Conservation (phyloP, 1,139 yeast genomes). For the Taphrina pruni region DNA sequence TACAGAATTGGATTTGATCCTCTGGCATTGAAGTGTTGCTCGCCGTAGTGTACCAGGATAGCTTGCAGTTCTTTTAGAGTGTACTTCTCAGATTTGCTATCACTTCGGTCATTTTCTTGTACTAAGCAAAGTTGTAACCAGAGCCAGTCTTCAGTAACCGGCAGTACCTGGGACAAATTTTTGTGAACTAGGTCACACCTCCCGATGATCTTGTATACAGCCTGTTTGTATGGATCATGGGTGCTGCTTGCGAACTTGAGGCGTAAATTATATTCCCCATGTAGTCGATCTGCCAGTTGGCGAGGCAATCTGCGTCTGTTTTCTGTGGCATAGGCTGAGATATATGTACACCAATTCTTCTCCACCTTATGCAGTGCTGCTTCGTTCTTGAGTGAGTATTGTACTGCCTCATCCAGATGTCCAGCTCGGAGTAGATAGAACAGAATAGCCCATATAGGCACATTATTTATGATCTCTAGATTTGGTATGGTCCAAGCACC, state of each 20-base stretch:
- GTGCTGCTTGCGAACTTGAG: constrained; percentile 66
- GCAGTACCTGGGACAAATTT: constrained; percentile 74
- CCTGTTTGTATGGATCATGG: constrained; percentile 87
- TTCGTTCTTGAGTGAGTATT: constrained; percentile 61
- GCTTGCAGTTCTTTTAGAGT: constrained; percentile 75
- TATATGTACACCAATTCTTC: constrained; percentile 78
- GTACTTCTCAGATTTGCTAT: constrained; percentile 67
- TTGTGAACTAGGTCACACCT: constrained; percentile 83
- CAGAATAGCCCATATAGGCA: constrained; percentile 90
- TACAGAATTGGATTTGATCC: constrained; percentile 71
- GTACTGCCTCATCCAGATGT: constrained; percentile 74
- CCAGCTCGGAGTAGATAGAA: constrained; percentile 88
- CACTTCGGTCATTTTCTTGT: constrained; percentile 57
- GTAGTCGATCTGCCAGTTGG: constrained; percentile 72
- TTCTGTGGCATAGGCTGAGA: constrained; percentile 73
- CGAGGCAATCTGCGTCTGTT: constrained; percentile 63
- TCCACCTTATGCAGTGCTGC: constrained; percentile 79
- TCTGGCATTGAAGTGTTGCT: constrained; percentile 68
- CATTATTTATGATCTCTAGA: constrained; percentile 69
- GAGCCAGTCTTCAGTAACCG: constrained; percentile 93
- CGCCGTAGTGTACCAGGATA: constrained; percentile 72
- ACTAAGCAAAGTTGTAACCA: constrained; percentile 88
- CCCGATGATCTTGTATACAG: constrained; percentile 88
- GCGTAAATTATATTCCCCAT: constrained; percentile 82
- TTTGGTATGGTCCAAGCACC: constrained; percentile 61